Evolutionary conservation across 352 stramenopile species (phyloP).

Genomic region (Globisporangium middletonii): DNA sequence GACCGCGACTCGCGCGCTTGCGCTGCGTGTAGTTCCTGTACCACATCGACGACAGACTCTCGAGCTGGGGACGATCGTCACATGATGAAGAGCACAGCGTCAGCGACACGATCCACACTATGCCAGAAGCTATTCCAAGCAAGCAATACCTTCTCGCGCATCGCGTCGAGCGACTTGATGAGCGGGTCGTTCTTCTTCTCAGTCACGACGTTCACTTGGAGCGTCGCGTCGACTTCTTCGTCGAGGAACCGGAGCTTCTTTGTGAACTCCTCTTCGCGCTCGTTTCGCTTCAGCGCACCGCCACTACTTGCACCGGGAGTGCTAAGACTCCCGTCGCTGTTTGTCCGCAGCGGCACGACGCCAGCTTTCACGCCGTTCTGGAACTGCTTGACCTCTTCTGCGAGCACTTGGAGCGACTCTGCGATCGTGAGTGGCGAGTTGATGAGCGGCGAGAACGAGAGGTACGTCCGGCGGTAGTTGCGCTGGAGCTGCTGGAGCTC

Average conservation of each 20-base stretch:
- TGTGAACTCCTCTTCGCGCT: slow-evolving; percentile 40
- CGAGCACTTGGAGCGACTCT: slow-evolving; percentile 47
- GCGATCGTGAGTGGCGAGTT: slow-evolving; percentile 52
- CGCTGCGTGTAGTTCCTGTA: slow-evolving; percentile 53
- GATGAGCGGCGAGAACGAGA: slow-evolving; percentile 53
- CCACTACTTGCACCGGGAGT: neutral
- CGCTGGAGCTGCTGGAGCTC: slow-evolving; percentile 61
- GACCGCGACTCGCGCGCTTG: slow-evolving; percentile 10
- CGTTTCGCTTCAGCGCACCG: slow-evolving; percentile 17
- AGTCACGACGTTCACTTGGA: slow-evolving; percentile 58
- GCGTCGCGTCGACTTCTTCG: slow-evolving; percentile 60
- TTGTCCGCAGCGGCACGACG: slow-evolving; percentile 26
- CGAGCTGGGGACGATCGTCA: slow-evolving; percentile 20
- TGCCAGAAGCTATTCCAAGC: neutral
- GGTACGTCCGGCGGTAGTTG: slow-evolving; percentile 49
- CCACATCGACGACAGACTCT: slow-evolving; percentile 58
- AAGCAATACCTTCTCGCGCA: slow-evolving; percentile 53
- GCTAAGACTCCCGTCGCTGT: slow-evolving; percentile 2
- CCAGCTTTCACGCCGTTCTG: slow-evolving; percentile 42
- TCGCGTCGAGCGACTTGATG: slow-evolving; percentile 56
- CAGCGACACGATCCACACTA: too few relatives aligned
- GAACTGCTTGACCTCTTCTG: slow-evolving; percentile 53
- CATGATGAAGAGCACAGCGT: neutral
- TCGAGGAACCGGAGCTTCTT: slow-evolving; percentile 57
- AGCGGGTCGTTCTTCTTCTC: slow-evolving; percentile 77